phyloP scores from a whole-genome alignment of 2,329 filamentous ascomycete genomes.

The Aspergillus carbonarius region DNA sequence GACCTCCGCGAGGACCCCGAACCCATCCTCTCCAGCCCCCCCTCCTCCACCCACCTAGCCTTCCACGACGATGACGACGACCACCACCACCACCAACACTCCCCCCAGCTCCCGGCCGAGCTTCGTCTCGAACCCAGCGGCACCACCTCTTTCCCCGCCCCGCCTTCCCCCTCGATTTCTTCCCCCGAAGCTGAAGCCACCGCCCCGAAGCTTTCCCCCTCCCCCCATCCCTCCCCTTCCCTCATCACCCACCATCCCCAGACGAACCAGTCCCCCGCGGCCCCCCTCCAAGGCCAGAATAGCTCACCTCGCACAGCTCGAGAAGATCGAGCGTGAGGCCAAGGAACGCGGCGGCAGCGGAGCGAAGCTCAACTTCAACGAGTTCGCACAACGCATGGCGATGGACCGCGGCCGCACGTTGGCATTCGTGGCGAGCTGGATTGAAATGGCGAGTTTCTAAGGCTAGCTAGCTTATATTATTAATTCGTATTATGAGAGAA shows the following conservation, averaged over 20 bases:
- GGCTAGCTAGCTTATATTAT: not conserved
- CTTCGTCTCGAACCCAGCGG: conserved; percentile 42
- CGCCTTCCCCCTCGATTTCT: conserved; percentile 30
- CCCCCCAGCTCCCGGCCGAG: conserved; percentile 24
- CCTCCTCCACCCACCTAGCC: conserved; percentile 25
- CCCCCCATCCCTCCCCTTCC: conserved; percentile 35
- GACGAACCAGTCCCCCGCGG: conserved; percentile 15
- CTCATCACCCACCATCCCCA: conserved; percentile 15
- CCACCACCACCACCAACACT: too few species aligned
- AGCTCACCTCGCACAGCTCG: conserved; percentile 52
- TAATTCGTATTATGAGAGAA: not conserved
- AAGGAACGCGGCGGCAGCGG: conserved; percentile 68
- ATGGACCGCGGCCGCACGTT: conserved; percentile 66
- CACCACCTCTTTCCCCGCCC: conserved; percentile 32
- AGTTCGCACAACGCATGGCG: conserved; percentile 76
- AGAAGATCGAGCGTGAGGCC: conserved; percentile 67
- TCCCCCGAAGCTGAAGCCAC: conserved; percentile 36
- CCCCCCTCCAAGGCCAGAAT: conserved; percentile 36
- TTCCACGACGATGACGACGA: not conserved
- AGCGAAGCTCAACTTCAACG: conserved; percentile 72
- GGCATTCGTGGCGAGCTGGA: conserved; percentile 85
- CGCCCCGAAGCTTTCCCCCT: conserved; percentile 34
- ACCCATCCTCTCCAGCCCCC: not conserved
- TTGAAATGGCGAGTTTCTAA: conserved; percentile 69
- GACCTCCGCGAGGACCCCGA: not conserved